Conservation (phyloP, 1,284 basidiomycete genomes). For the Malassezia furfur region DNA sequence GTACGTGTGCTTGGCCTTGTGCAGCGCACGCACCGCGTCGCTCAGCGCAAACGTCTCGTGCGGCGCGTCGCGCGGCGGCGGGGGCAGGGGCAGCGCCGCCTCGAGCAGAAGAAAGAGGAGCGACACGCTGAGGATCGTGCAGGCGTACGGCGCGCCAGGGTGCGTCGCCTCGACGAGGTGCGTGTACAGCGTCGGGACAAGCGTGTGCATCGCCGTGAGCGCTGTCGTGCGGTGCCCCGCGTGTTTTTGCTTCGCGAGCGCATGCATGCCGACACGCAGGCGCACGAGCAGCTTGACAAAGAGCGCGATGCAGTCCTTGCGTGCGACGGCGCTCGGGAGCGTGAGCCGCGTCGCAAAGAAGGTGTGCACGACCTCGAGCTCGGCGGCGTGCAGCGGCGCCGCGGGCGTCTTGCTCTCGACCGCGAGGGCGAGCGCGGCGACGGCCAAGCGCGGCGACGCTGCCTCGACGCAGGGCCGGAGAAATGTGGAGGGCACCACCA, state of each 20-base stretch:
- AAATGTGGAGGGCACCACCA: slow-evolving; percentile 21
- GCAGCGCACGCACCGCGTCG: slow-evolving; percentile 18
- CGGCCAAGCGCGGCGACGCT: slow-evolving; percentile 25
- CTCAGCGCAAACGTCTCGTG: not conserved
- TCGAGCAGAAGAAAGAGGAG: slow-evolving; percentile 32
- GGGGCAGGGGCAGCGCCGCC: slow-evolving; percentile 5
- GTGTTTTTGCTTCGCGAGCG: slow-evolving; percentile 19
- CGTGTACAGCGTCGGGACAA: slow-evolving; percentile 22
- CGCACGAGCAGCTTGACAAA: slow-evolving; percentile 37
- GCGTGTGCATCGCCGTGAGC: slow-evolving; percentile 19
- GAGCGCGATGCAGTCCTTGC: slow-evolving; percentile 30
- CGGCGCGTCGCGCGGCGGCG: not conserved
- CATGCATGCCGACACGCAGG: slow-evolving; percentile 31
- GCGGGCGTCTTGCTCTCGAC: slow-evolving; percentile 35
- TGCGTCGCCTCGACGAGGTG: slow-evolving; percentile 24
- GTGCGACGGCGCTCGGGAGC: slow-evolving; percentile 29
- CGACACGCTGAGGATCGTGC: slow-evolving; percentile 29
- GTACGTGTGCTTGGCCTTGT: slow-evolving; percentile 31
- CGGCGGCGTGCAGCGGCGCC: slow-evolving; percentile 18
- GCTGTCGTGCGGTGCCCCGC: slow-evolving; percentile 12
- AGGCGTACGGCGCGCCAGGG: slow-evolving; percentile 38
- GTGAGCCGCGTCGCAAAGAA: slow-evolving; percentile 28
- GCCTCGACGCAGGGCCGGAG: slow-evolving; percentile 27
- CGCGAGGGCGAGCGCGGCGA: slow-evolving; percentile 26
- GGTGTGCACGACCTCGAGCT: slow-evolving; percentile 22